Base-by-base conservation (phyloP, 2,329 filamentous ascomycete genomes). In the Rhynchosporium agropyri region DNA sequence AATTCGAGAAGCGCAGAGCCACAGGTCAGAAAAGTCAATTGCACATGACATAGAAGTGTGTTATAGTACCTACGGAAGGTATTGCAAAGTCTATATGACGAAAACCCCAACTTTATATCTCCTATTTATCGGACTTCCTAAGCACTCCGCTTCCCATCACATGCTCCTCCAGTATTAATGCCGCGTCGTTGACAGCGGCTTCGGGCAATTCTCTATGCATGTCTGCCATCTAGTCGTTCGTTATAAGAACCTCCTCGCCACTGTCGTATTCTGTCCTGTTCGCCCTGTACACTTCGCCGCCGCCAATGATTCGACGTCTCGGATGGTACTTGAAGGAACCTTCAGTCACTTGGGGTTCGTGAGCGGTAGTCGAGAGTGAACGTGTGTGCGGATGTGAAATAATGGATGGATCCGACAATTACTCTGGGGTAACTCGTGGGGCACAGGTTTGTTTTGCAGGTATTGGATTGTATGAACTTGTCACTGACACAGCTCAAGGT, bases 401-500 rank as follows among this genome's bases (percentile, higher is more conserved):
- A n/a, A 53, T 53, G 36, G n/a, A 38, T 12, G 50, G 50, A 13
- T 8, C n/a, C 45, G n/a, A 48, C n/a, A 61, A 56, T 38, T 54
- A 61, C 42, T 29, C 40, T 26, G 63, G 63, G 36, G 63, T 64
- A 15, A 64, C 58, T 48, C 54, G 63, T 13, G 63, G 63, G 12
- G 63, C 63, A 36, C 63, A 64, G 57, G 57, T 51, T 28, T 29
- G 57, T 59, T 12, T 10, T 3, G 26, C 48, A 13, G 9, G 3
- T 8, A 33, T 15, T 28, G 54, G 33, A 31, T 42, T 1, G 12
- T 7, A 33, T 29, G 43, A n/a, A 49, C 6, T 33, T 13, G 29
- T 33, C 12, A 20, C 43, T 58, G 42, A 58, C 42, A 43, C 31
- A 31, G 26, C 15, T 38, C 46, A 36, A 72, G 55, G 69, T 73